These are phyloP conservation scores for Geranium incanum DNA, from an alignment of 441 rosid species.

Conservation along the genomic window DNA sequence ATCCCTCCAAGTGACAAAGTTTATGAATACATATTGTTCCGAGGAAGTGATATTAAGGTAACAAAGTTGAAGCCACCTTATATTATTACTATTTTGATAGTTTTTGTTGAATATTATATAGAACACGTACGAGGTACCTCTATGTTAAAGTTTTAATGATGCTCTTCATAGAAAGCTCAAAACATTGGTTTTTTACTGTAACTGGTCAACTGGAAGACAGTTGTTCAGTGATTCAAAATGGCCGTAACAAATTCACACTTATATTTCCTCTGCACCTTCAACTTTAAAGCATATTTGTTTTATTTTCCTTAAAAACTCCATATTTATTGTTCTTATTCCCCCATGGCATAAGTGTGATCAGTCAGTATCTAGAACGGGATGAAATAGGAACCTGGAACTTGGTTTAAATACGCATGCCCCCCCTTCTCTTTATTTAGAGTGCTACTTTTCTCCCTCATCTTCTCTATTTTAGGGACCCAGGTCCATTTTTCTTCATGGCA, in stretches of 20 bases:
- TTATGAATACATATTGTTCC: constrained; percentile 59
- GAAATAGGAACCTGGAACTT: neutral
- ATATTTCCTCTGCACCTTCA: neutral
- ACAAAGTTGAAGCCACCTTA: neutral
- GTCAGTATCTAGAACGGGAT: neutral
- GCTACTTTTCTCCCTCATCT: neutral
- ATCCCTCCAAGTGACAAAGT: constrained; percentile 8
- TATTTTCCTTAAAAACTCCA: neutral
- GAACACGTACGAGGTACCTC: neutral
- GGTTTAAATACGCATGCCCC: neutral
- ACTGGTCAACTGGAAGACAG: neutral
- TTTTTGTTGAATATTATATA: neutral
- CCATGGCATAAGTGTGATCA: neutral
- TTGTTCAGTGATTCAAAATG: neutral
- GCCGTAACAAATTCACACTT: neutral
- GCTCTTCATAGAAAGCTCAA: neutral
- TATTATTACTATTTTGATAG: neutral
- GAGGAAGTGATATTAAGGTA: constrained; percentile 96
- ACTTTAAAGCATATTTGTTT: neutral
- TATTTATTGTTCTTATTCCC: neutral
- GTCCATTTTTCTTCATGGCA: neutral
- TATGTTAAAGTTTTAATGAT: neutral
- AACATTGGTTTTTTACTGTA: neutral
- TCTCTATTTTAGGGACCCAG: neutral
- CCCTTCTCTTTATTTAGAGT: neutral